Conservation (phyloP, 177 flowering plant species). For the Vitis hybrid region DNA sequence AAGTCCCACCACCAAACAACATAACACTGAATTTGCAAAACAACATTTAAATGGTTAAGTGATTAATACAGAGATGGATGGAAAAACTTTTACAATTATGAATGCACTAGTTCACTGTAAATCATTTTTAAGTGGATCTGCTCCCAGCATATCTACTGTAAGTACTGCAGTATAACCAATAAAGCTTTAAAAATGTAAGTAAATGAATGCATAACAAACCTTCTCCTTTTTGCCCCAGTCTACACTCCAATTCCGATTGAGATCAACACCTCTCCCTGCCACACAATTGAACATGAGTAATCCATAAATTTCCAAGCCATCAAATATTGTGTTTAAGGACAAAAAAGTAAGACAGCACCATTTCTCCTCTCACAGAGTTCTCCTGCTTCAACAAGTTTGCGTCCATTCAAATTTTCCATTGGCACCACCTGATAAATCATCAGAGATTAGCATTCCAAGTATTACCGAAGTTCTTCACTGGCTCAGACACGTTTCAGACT, state of each 20-base stretch:
- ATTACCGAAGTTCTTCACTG: neutral
- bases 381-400: conserved; percentile 91
- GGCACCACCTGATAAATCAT: conserved; percentile 71
- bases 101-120: too few relatives aligned
- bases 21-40: neutral
- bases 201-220: conserved; percentile 39
- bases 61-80: too few relatives aligned
- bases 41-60: too few relatives aligned
- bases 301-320: conserved; percentile 1
- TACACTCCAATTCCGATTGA: conserved; percentile 97
- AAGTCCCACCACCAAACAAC: neutral
- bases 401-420: conserved; percentile 94
- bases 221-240: conserved; percentile 99
- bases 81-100: too few relatives aligned
- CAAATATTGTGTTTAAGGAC: conserved; percentile 2
- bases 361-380: conserved; percentile 97
- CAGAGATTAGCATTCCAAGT: conserved; percentile 3
- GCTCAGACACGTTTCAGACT: too few relatives aligned
- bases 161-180: too few relatives aligned
- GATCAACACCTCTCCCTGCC: conserved; percentile 99
- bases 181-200: neutral
- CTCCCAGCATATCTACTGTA: too few relatives aligned
- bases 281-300: conserved; percentile 20
- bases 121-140: too few relatives aligned
- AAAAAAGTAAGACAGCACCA: conserved; percentile 43